Evolutionary conservation across 768 basidiomycete genomes (phyloP).

Genomic region (Mycena kentingensis): DNA sequence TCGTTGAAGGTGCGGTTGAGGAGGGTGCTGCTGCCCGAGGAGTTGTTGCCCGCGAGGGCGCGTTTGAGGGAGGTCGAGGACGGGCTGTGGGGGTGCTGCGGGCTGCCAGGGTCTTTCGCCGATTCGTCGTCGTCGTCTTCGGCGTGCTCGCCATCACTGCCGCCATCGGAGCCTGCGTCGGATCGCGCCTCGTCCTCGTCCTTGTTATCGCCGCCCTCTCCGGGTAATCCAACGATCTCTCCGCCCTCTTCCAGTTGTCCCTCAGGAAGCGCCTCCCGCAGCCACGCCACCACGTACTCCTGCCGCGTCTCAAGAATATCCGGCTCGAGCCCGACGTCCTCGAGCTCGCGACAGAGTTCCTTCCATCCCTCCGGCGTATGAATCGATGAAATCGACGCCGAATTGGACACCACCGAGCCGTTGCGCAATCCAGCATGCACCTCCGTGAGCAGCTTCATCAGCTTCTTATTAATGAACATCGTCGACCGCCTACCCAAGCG

Average conservation of each 20-base stretch:
- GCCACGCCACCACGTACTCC: constrained; percentile 17
- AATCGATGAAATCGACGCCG: constrained; percentile 11
- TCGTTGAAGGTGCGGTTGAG: too few relatives aligned
- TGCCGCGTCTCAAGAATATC: constrained; percentile 16
- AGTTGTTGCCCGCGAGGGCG: too few relatives aligned
- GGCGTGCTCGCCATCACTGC: too few relatives aligned
- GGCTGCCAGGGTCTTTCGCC: too few relatives aligned
- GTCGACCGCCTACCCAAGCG: constrained; percentile 12
- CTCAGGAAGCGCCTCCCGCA: constrained; percentile 12
- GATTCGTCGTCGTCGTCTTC: too few relatives aligned
- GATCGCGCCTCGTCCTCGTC: too few relatives aligned
- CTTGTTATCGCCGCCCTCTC: too few relatives aligned
- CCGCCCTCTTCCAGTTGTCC: constrained; percentile 5
- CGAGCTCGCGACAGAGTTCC: constrained; percentile 18
- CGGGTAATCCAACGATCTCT: too few relatives aligned
- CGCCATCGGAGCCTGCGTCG: too few relatives aligned
- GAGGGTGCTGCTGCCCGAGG: too few relatives aligned
- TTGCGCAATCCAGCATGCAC: constrained; percentile 21
- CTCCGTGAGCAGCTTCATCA: constrained; percentile 19
- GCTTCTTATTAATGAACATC: constrained; percentile 15
- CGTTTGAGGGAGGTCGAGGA: too few relatives aligned
- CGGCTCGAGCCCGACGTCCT: constrained; percentile 21
- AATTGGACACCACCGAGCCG: constrained; percentile 13
- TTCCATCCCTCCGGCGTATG: constrained; percentile 21
- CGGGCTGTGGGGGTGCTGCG: too few relatives aligned